phyloP scores from a whole-genome alignment of 768 basidiomycete genomes.

The Roridomyces roridus region DNA sequence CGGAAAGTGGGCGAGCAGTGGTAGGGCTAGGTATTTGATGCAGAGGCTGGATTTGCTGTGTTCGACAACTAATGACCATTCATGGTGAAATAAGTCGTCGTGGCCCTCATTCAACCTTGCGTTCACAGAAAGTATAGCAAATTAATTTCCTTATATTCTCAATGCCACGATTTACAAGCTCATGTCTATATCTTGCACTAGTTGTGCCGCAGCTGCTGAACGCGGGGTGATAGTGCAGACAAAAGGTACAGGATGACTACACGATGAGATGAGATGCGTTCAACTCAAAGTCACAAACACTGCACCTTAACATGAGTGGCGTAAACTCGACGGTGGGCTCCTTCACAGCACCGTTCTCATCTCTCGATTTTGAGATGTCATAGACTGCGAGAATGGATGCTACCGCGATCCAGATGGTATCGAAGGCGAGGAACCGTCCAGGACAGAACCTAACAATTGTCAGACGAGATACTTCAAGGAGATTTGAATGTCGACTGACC shows the following conservation, averaged over 20 bases:
- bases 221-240: slow-evolving; percentile 44
- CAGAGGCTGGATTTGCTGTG: too few species aligned
- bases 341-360: slow-evolving; percentile 41
- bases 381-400: slow-evolving; percentile 47
- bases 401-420: slow-evolving; percentile 49
- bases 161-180: slow-evolving; percentile 5
- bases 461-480: too few species aligned
- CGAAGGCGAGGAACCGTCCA: slow-evolving; percentile 49
- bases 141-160: slow-evolving; percentile 79
- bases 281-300: too few species aligned
- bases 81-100: too few species aligned
- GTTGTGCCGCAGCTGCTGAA: slow-evolving; percentile 32
- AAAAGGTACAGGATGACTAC: slow-evolving; percentile 50
- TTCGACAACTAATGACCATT: too few species aligned
- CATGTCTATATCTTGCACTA: slow-evolving; percentile 29
- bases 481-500: slow-evolving; percentile 35
- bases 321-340: slow-evolving; percentile 41
- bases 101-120: too few species aligned
- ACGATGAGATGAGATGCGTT: too few species aligned
- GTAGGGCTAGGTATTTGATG: too few species aligned
- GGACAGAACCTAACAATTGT: slow-evolving; percentile 45
- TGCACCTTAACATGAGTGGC: slow-evolving; percentile 42
- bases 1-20: too few species aligned
- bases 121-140: too few species aligned
- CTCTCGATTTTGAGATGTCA: slow-evolving; percentile 42